These are phyloP conservation scores for Stromatinia cepivora DNA, from an alignment of 2,329 filamentous ascomycete genomes.

Conservation along the genomic window DNA sequence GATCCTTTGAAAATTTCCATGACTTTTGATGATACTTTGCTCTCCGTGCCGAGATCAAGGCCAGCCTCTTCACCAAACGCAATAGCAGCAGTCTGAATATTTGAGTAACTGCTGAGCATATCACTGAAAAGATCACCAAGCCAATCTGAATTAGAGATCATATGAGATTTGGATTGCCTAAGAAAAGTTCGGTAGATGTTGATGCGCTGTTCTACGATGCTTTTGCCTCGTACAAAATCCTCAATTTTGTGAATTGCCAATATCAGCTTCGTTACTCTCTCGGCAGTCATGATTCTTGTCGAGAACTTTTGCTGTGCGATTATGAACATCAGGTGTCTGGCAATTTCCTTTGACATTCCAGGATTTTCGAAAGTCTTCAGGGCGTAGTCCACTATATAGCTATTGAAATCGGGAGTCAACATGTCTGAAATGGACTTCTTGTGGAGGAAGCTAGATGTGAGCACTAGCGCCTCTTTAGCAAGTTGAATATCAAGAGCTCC, in stretches of 20 bases:
- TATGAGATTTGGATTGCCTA: slow-evolving; percentile 66
- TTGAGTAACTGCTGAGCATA: slow-evolving; percentile 75
- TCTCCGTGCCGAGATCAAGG: slow-evolving; percentile 67
- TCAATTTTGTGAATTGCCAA: slow-evolving; percentile 70
- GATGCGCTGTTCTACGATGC: slow-evolving; percentile 74
- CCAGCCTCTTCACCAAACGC: slow-evolving; percentile 71
- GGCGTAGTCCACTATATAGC: slow-evolving; percentile 78
- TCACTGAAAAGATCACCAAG: slow-evolving; percentile 78
- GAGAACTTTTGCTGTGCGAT: slow-evolving; percentile 79
- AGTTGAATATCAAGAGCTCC: slow-evolving; percentile 66
- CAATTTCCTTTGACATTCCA: slow-evolving; percentile 70
- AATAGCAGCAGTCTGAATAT: slow-evolving; percentile 75
- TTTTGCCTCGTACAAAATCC: slow-evolving; percentile 74
- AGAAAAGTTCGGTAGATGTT: slow-evolving; percentile 77
- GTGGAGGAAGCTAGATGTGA: slow-evolving; percentile 76
- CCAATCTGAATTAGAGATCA: slow-evolving; percentile 76
- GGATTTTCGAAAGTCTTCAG: slow-evolving; percentile 71
- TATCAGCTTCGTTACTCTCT: slow-evolving; percentile 71
- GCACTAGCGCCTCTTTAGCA: slow-evolving; percentile 72
- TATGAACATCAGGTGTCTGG: slow-evolving; percentile 77
- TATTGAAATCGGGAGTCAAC: slow-evolving; percentile 75
- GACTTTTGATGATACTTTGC: slow-evolving; percentile 64
- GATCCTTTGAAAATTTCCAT: slow-evolving; percentile 59
- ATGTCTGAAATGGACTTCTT: slow-evolving; percentile 68
- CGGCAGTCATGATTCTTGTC: slow-evolving; percentile 68